phyloP scores from a whole-genome alignment of 2,329 filamentous ascomycete species.

The Aschersonia sp. region DNA sequence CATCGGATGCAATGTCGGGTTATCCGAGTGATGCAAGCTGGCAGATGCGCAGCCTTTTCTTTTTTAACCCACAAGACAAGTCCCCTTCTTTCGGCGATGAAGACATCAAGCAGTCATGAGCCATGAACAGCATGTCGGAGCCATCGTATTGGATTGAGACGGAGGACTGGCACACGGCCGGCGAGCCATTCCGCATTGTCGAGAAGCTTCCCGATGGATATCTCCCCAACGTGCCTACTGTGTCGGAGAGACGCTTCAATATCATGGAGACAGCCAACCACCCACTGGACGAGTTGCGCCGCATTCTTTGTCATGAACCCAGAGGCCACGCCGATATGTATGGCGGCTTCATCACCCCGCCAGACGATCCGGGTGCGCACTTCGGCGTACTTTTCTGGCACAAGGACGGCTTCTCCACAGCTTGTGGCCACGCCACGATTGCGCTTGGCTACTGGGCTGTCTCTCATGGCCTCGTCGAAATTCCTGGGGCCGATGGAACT shows the following conservation, averaged over 20 bases:
- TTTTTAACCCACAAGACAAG: no score
- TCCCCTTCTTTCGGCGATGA: no score
- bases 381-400: slow-evolving; percentile 15
- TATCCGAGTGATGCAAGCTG: background rate
- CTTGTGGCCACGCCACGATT: slow-evolving; percentile 13
- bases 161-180: slow-evolving; percentile 13
- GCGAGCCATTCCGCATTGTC: slow-evolving; percentile 12
- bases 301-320: slow-evolving; percentile 6
- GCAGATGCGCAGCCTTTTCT: background rate
- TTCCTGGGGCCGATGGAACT: background rate
- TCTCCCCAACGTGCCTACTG: background rate
- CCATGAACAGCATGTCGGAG: background rate
- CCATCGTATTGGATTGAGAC: slow-evolving; percentile 9
- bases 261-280: background rate
- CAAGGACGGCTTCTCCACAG: slow-evolving; percentile 14
- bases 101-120: background rate
- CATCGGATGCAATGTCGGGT: background rate
- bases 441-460: slow-evolving; percentile 13
- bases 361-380: slow-evolving; percentile 8
- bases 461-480: background rate
- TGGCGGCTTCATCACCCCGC: slow-evolving; percentile 10
- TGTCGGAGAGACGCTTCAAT: background rate
- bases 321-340: slow-evolving; percentile 12
- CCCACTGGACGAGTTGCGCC: background rate
- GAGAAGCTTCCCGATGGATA: slow-evolving; percentile 2